Evolutionary conservation across 768 basidiomycete genomes (phyloP).

Genomic region (Russula abietina): DNA sequence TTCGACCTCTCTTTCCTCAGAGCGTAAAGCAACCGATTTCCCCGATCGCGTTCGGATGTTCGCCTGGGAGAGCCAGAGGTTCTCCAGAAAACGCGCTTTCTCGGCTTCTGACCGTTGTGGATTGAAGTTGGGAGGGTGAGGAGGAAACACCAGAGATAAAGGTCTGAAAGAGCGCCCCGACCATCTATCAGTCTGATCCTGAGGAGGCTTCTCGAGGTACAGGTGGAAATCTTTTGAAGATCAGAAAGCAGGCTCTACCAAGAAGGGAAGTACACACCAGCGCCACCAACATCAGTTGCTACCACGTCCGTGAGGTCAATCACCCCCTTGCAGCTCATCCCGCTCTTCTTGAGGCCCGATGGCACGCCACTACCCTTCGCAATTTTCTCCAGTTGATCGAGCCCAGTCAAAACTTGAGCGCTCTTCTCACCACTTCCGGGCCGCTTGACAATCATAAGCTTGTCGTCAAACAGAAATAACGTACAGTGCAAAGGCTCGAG

Average conservation of each 20-base stretch:
- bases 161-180: slow-evolving; percentile 79
- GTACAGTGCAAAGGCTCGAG: slow-evolving; percentile 67
- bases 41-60: slow-evolving; percentile 65
- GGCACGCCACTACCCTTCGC: slow-evolving; percentile 56
- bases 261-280: slow-evolving; percentile 47
- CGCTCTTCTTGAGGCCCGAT: slow-evolving; percentile 65
- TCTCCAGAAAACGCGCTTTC: slow-evolving; percentile 81
- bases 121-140: slow-evolving; percentile 58
- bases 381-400: slow-evolving; percentile 75
- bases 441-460: slow-evolving; percentile 85
- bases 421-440: slow-evolving; percentile 69
- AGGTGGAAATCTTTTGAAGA: slow-evolving; percentile 65
- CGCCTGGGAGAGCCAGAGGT: slow-evolving; percentile 85
- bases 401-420: slow-evolving; percentile 62
- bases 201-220: slow-evolving; percentile 76
- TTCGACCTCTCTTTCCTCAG: slow-evolving; percentile 75
- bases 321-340: slow-evolving; percentile 78
- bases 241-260: slow-evolving; percentile 9
- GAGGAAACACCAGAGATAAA: slow-evolving; percentile 71
- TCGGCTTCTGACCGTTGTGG: slow-evolving; percentile 56
- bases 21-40: slow-evolving; percentile 64
- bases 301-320: slow-evolving; percentile 81
- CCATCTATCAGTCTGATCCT: slow-evolving; percentile 83
- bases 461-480: slow-evolving; percentile 91
- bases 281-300: slow-evolving; percentile 77